phyloP scores from a whole-genome alignment of 2,329 filamentous ascomycete species.

The Phoma herbarum region DNA sequence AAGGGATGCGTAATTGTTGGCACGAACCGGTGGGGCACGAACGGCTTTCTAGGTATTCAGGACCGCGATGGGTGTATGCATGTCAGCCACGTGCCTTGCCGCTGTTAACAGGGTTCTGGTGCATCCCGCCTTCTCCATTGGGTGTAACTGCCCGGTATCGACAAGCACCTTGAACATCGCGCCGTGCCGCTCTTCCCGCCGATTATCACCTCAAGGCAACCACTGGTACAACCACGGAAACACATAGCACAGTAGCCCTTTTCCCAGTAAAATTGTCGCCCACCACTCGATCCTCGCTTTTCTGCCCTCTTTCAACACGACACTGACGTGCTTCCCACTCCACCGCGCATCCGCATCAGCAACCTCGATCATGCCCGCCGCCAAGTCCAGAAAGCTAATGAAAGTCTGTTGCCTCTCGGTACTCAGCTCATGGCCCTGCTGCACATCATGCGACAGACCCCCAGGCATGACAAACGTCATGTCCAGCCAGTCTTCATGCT shows the following conservation, averaged over 20 bases:
- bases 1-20: too few species aligned
- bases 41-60: too few species aligned
- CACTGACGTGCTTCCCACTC: constrained; percentile 20
- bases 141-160: too few species aligned
- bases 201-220: constrained; percentile 4
- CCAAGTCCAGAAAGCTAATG: constrained; percentile 56
- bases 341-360: constrained; percentile 39
- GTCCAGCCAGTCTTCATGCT: constrained; percentile 50
- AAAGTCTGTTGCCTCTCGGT: constrained; percentile 51
- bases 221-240: constrained; percentile 15
- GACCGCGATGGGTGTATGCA: too few species aligned
- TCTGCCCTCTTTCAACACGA: constrained; percentile 15
- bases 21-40: too few species aligned
- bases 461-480: constrained; percentile 57
- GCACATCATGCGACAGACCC: constrained; percentile 49
- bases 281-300: constrained; percentile 18
- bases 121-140: too few species aligned
- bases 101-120: too few species aligned
- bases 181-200: too few species aligned
- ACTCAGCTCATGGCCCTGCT: constrained; percentile 55
- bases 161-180: too few species aligned
- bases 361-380: constrained; percentile 60
- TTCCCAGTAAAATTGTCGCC: constrained; percentile 10
- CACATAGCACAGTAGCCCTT: constrained; percentile 12
- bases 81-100: too few species aligned